Base-by-base conservation (phyloP, 2,329 filamentous ascomycete species). In the Xylaria sp. region DNA sequence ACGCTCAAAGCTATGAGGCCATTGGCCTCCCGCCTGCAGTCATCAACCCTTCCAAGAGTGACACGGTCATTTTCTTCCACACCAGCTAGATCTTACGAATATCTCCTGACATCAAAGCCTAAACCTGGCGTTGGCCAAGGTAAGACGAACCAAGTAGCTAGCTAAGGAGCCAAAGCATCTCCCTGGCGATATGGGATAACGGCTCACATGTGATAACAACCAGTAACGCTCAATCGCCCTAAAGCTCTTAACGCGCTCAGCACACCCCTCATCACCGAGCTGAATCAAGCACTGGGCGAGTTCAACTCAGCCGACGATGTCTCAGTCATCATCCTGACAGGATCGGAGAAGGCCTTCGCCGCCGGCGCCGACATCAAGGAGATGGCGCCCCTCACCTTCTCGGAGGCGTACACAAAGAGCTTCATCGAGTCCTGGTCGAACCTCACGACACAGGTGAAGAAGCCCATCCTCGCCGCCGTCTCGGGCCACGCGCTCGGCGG, bases 281-380 rank as follows among this genome's bases (percentile, higher is more conserved):
- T 99, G 74, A 97, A 97, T 82, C 83, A 90, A 74, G 93, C 93
- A 41, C 88, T 97, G 64, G 83, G 82, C 71, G 85, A 88, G 68
- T 90, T 94, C 82, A 92, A 95, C 78, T 81, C 86, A 57, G 89
- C 92, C 71, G 86, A 90, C 66, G 85, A 87, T 39, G 91, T 94
- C 73, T 88, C 89, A 10, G 91, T 91, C 75, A 93, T 97, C 75
- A 82, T 99, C 68, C 86, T 99, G 68, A 98, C 96, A 0, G 96
- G 96, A 65, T 97, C 92, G 55, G 86, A 94, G 74, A 94, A 91
- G 81, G 94, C 95, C 51, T 99, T 98, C 79, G 95, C 95, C 37
- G 95, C 96, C 54, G 96, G 96, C 61, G 96, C 96, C 70, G 96
- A 99, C 82, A 99, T 99, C 85, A 98, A 98, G 83, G 96, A 99